Evolutionary conservation across 768 basidiomycete genomes (phyloP).

Genomic region (Serendipita sp.): DNA sequence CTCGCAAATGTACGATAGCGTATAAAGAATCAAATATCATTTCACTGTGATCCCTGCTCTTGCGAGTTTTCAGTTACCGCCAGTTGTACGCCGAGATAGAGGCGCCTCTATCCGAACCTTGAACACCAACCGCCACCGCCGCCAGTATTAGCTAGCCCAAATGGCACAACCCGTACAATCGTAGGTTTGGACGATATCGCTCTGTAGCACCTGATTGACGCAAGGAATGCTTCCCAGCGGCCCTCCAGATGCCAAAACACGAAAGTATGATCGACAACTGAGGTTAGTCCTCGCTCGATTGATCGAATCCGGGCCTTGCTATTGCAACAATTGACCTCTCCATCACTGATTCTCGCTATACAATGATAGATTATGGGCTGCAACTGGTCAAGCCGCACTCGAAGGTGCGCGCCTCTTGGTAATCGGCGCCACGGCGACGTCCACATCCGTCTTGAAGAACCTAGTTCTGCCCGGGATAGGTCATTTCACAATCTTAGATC

Average conservation of each 20-base stretch:
- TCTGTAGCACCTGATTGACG: neutral
- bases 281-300: slow-evolving; percentile 35
- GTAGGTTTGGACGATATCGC: neutral
- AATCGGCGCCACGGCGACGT: slow-evolving; percentile 65
- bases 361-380: slow-evolving; percentile 70
- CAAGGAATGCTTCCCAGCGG: slow-evolving; percentile 23
- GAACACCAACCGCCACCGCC: no score
- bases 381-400: slow-evolving; percentile 77
- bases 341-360: neutral
- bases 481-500: slow-evolving; percentile 85
- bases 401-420: slow-evolving; percentile 73
- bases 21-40: no score
- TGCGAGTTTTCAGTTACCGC: no score
- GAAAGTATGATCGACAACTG: slow-evolving; percentile 90
- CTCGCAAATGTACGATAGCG: no score
- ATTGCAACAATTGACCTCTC: neutral
- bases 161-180: neutral
- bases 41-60: no score
- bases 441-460: slow-evolving; percentile 86
- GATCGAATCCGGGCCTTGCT: neutral
- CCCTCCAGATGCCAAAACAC: slow-evolving; percentile 72
- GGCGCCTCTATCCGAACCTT: no score
- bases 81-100: no score
- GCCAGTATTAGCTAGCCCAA: neutral
- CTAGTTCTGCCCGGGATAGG: slow-evolving; percentile 92